These are phyloP conservation scores for Skeletonema menzelii DNA, from an alignment of 108 stramenopile species.

Conservation along the genomic window DNA sequence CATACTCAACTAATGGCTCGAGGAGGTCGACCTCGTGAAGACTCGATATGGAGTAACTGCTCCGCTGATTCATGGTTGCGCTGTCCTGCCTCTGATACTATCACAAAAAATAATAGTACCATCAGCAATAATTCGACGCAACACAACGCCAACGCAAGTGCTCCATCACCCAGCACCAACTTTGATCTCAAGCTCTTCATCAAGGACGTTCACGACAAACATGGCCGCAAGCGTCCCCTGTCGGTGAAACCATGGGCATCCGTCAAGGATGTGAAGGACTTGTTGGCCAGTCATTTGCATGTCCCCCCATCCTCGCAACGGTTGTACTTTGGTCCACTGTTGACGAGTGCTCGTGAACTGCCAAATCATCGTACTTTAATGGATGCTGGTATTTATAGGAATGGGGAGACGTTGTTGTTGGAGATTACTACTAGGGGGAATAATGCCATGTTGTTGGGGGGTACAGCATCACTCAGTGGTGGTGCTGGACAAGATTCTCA, in stretches of 20 bases:
- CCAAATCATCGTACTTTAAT: slow-evolving; percentile 84
- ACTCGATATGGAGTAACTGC: not conserved
- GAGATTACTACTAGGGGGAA: slow-evolving; percentile 40
- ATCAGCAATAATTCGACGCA: too few relatives aligned
- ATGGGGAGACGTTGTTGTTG: slow-evolving; percentile 79
- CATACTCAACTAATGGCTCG: not conserved
- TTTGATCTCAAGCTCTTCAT: slow-evolving; percentile 81
- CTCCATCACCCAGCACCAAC: not conserved
- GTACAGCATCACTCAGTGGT: too few relatives aligned
- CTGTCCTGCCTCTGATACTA: not conserved
- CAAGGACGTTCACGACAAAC: slow-evolving; percentile 69
- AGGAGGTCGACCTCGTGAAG: not conserved
- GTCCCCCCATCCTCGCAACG: slow-evolving; percentile 69
- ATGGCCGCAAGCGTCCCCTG: slow-evolving; percentile 70
- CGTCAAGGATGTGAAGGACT: slow-evolving; percentile 84
- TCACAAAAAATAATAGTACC: too few relatives aligned
- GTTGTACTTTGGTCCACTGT: slow-evolving; percentile 77
- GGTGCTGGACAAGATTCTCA: slow-evolving; percentile 9
- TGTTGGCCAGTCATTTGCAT: slow-evolving; percentile 60
- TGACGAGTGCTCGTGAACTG: slow-evolving; percentile 61
- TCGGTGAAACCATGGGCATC: slow-evolving; percentile 82
- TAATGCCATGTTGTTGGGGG: not conserved
- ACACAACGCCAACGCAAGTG: not conserved
- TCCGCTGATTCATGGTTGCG: not conserved
- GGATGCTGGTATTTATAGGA: slow-evolving; percentile 85